Evolutionary conservation across 176 grass and related monocot species (phyloP).

Genomic region (bread wheat (Triticum aestivum)): DNA sequence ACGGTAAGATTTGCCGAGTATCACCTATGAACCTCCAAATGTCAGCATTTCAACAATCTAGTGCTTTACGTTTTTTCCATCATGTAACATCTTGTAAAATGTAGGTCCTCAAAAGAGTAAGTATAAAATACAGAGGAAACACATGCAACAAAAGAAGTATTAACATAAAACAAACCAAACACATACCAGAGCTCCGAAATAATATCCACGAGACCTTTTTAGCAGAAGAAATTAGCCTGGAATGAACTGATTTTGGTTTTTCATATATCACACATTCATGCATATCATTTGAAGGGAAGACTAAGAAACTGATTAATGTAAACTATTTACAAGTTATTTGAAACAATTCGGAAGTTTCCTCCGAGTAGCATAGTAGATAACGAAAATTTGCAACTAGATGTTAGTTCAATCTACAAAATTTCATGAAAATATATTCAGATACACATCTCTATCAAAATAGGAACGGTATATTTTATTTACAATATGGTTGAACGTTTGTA

Average conservation of each 20-base stretch:
- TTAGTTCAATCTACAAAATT: neutral
- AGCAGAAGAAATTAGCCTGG: neutral
- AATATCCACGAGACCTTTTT: neutral
- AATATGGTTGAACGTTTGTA: neutral
- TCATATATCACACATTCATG: neutral
- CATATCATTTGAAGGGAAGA: neutral
- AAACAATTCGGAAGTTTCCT: neutral
- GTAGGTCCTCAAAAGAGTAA: neutral
- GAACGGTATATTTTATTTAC: neutral
- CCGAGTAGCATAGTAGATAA: neutral
- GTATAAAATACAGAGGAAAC: neutral
- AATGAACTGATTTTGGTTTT: conserved; percentile 5
- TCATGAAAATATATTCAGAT: neutral
- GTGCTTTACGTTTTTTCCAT: neutral
- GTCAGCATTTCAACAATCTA: neutral
- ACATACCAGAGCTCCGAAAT: neutral
- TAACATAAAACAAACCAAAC: neutral
- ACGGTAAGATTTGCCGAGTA: neutral
- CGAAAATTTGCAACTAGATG: neutral
- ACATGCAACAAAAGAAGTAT: neutral
- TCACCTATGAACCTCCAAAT: neutral
- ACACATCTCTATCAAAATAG: neutral
- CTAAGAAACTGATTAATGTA: neutral
- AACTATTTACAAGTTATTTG: conserved; percentile 6
- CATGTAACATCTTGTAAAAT: neutral